phyloP scores from a whole-genome alignment of 805 yeast genomes.

The Saccharomycopsis amapae region DNA sequence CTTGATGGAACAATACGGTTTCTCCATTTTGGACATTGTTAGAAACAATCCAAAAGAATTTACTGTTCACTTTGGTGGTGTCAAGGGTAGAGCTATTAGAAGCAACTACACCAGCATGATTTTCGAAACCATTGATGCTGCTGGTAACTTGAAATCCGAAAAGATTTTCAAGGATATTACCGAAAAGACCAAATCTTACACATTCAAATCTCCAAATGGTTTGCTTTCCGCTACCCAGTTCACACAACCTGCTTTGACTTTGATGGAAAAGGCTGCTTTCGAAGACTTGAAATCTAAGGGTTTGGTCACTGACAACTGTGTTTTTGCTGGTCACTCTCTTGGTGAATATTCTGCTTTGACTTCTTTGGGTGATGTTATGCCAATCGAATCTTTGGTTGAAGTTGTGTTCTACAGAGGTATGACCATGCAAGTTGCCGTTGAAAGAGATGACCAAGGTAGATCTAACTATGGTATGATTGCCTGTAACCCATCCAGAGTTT shows the following conservation, averaged over 20 bases:
- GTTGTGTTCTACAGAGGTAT: constrained; percentile 99
- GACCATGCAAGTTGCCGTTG: constrained; percentile 99
- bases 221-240: constrained; percentile 96
- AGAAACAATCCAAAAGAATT: constrained; percentile 91
- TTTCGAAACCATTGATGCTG: constrained; percentile 87
- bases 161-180: constrained; percentile 92
- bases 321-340: constrained; percentile 98
- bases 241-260: constrained; percentile 97
- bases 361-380: constrained; percentile 97
- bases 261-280: constrained; percentile 98
- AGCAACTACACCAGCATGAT: constrained; percentile 95
- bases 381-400: constrained; percentile 93
- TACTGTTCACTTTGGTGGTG: constrained; percentile 97
- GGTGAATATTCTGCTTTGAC: constrained; percentile 99
- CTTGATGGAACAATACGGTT: constrained; percentile 89
- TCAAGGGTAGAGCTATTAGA: constrained; percentile 90
- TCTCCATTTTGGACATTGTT: constrained; percentile 93
- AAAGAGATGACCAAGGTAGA: constrained; percentile 91
- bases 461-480: constrained; percentile 99
- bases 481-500: constrained; percentile 91
- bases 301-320: constrained; percentile 82
- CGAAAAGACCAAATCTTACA: constrained; percentile 71
- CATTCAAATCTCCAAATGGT: constrained; percentile 91
- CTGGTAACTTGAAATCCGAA: constrained; percentile 80
- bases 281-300: constrained; percentile 97